A percentile compares a stretch with the other conserved stretches of the same genome.
Conservation (phyloP, 345 rosid genomes). For the Lagerstroemia speciosa region DNA sequence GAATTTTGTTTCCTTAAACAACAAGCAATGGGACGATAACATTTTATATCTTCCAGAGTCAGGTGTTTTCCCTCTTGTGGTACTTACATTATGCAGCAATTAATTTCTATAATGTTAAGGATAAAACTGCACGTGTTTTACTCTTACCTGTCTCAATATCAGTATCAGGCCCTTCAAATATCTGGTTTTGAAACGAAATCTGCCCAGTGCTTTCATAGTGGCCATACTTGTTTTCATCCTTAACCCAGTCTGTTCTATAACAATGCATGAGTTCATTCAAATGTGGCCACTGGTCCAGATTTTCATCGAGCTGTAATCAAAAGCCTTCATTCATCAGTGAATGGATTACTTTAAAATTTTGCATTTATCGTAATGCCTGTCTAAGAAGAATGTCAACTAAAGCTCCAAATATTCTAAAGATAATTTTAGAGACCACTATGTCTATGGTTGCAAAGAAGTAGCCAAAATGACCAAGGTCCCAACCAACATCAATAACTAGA, state of each 20-base stretch:
- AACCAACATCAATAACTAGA: neutral
- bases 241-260: slow-evolving; percentile 83
- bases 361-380: neutral
- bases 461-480: neutral
- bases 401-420: neutral
- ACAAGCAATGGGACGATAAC: too few relatives aligned
- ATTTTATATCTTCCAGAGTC: neutral
- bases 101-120: neutral
- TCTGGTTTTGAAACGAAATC: slow-evolving; percentile 63
- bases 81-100: neutral
- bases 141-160: slow-evolving; percentile 88
- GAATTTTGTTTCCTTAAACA: too few relatives aligned
- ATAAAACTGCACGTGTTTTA: neutral
- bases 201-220: slow-evolving; percentile 59
- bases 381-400: neutral
- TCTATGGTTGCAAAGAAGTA: slow-evolving; percentile 1
- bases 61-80: neutral
- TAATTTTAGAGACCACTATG: neutral
- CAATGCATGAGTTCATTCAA: slow-evolving; percentile 76
- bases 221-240: slow-evolving; percentile 89
- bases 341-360: neutral
- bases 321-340: neutral
- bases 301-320: slow-evolving; percentile 64
- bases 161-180: slow-evolving; percentile 96
- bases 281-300: slow-evolving; percentile 96